Evolutionary conservation across 345 rosid genomes (phyloP), one percentile per base, ranked within the genome.

Genomic region (Anastatica hierochuntica): DNA sequence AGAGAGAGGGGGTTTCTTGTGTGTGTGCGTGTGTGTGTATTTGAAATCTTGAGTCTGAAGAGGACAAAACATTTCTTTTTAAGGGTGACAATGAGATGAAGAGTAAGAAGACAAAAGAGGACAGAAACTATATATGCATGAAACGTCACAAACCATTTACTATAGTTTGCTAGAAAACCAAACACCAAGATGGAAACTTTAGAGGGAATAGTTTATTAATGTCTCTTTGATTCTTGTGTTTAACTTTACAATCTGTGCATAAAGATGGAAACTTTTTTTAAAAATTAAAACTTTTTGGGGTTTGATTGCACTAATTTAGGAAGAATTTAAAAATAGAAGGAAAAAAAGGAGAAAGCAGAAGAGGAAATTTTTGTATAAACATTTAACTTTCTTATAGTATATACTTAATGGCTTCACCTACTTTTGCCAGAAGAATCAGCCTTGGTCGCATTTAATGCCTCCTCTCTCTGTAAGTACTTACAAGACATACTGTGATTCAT

Each of bases 391-490:
- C n/a, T n/a, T n/a, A n/a, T n/a, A n/a, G n/a, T 5, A 14, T 14
- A 15, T 15, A 68, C 14, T 68, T 9, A 68, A 68, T 68, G 44
- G 29, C 53, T 53, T 61, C 67, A 68, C 56, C 72, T 61, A 55
- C 30, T 61, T 61, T 56, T 68, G 58, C 72, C 58, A 68, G 63
- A 54, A 24, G 57, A 39, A 53, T 62, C 34, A 61, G 72, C 56
- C 47, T 68, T 61, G 67, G 62, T 55, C 67, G 46, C 72, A 68
- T 68, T 68, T 40, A 68, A 34, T 68, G 72, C 42, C 43, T 7
- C 53, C 62, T 59, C 61, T n/a, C 27, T 24, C 27, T 24, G 5
- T 24, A 24, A 53, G 58, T 61, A 26, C 63, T n/a, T 46, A 45
- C 67, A 51, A 23, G 27, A 47, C 62, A 47, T 61, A 47, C 14